phyloP scores from a whole-genome alignment of 306 rosid species.

The Datisca glomerata region DNA sequence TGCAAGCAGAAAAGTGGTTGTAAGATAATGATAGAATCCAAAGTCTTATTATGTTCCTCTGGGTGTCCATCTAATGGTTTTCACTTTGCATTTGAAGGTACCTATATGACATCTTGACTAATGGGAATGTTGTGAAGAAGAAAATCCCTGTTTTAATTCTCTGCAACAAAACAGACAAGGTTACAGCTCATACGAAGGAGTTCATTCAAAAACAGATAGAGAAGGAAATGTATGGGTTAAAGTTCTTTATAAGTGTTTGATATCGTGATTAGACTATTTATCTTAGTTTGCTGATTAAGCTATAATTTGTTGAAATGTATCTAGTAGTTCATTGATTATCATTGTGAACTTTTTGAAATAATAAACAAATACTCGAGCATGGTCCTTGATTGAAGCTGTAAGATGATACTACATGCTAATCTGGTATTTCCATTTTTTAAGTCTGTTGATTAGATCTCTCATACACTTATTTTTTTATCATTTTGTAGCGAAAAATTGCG shows the following conservation, averaged over 20 bases:
- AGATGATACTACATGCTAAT: too few relatives aligned
- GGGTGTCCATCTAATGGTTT: too few relatives aligned
- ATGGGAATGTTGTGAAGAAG: slow-evolving; percentile 81
- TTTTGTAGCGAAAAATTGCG: slow-evolving; percentile 67
- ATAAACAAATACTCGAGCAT: background rate
- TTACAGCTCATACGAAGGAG: slow-evolving; percentile 90
- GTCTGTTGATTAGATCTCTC: background rate
- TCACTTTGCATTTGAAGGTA: slow-evolving; percentile 34
- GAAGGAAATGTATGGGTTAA: slow-evolving; percentile 73
- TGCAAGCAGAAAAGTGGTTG: too few relatives aligned
- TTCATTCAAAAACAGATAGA: slow-evolving; percentile 80
- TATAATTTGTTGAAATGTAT: too few relatives aligned
- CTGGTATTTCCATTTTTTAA: background rate
- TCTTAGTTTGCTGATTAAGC: too few relatives aligned
- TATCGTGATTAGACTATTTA: too few relatives aligned
- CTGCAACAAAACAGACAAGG: slow-evolving; percentile 91
- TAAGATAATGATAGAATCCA: too few relatives aligned
- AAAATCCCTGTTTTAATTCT: slow-evolving; percentile 77
- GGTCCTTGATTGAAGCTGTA: background rate
- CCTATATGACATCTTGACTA: slow-evolving; percentile 77
- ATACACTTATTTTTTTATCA: slow-evolving; percentile 6
- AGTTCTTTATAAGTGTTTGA: too few relatives aligned
- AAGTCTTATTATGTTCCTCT: too few relatives aligned
- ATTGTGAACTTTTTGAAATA: background rate
- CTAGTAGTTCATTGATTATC: too few relatives aligned